A percentile compares a stretch with the other conserved stretches of the same genome.
Conservation (phyloP, 2,329 filamentous ascomycete genomes). For the Paracoccidioides brasiliensis region DNA sequence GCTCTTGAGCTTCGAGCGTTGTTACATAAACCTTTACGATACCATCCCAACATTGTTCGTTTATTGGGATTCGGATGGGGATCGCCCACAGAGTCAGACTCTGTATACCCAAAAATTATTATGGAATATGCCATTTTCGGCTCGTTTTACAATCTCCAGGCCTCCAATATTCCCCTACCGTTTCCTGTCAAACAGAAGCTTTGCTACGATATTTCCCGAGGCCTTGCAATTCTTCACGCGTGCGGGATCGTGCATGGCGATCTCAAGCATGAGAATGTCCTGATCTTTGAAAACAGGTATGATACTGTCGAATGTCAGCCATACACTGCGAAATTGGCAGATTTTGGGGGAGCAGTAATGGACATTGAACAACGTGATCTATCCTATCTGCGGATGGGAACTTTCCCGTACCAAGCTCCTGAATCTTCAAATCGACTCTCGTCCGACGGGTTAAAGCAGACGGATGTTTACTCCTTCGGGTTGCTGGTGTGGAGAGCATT, state of each 20-base stretch:
- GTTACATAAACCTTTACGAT: not conserved
- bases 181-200: conserved; percentile 1
- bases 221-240: conserved; percentile 8
- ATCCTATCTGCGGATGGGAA: conserved; percentile 1
- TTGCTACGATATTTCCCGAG: conserved; percentile 9
- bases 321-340: conserved; percentile 10
- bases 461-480: conserved; percentile 9
- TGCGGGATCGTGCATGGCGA: conserved; percentile 9
- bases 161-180: not conserved
- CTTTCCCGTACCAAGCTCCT: conserved; percentile 7
- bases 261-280: conserved; percentile 11
- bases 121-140: conserved; percentile 1
- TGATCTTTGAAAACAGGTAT: conserved; percentile 7
- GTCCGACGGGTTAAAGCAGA: conserved; percentile 4
- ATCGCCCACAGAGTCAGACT: not conserved
- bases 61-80: conserved; percentile 1
- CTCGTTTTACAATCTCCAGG: not conserved
- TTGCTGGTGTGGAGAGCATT: conserved; percentile 8
- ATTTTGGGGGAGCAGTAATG: conserved; percentile 10
- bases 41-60: conserved; percentile 1
- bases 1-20: not conserved
- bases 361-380: conserved; percentile 1
- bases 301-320: not conserved
- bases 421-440: conserved; percentile 3
- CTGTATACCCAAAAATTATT: not conserved